Evolutionary conservation across 2,329 filamentous ascomycete genomes (phyloP).

Genomic region (Gremmenia infestans): DNA sequence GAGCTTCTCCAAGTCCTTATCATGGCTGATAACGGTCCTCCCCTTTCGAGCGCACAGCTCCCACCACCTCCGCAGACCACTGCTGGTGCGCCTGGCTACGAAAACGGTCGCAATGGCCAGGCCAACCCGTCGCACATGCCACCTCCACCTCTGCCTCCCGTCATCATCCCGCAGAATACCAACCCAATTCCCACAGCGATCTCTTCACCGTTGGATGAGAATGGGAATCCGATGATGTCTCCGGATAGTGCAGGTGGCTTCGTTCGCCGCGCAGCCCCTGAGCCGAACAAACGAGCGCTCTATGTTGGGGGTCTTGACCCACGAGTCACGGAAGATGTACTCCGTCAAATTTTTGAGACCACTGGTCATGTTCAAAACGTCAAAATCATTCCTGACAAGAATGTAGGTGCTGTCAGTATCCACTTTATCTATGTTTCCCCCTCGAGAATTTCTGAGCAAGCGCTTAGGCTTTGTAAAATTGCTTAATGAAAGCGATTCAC

Average conservation of each 20-base stretch:
- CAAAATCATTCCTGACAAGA: conserved; percentile 99
- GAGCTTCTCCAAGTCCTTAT: conserved; percentile 29
- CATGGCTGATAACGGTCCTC: conserved; percentile 75
- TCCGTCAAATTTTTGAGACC: conserved; percentile 98
- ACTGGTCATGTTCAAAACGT: conserved; percentile 97
- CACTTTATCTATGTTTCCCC: conserved; percentile 25
- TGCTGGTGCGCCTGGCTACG: conserved; percentile 70
- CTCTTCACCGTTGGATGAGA: conserved; percentile 73
- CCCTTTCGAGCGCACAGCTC: conserved; percentile 59
- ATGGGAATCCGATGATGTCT: conserved; percentile 65
- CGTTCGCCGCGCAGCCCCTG: conserved; percentile 84
- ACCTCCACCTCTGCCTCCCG: conserved; percentile 77
- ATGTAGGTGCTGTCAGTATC: conserved; percentile 61
- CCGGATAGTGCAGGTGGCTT: conserved; percentile 77
- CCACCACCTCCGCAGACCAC: conserved; percentile 65
- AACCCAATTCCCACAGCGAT: conserved; percentile 93
- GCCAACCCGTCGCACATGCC: conserved; percentile 73
- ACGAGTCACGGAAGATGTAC: conserved; percentile 89
- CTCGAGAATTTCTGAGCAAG: conserved; percentile 15
- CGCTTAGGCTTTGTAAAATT: conserved; percentile 18
- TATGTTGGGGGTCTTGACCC: conserved; percentile 95
- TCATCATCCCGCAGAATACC: conserved; percentile 89
- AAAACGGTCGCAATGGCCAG: conserved; percentile 68
- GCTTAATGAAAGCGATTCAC: conserved; percentile 20
- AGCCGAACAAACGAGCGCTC: conserved; percentile 96